Evolutionary conservation across 176 grass and related monocot species (phyloP).

Genomic region (Bonia amplexicaulis): DNA sequence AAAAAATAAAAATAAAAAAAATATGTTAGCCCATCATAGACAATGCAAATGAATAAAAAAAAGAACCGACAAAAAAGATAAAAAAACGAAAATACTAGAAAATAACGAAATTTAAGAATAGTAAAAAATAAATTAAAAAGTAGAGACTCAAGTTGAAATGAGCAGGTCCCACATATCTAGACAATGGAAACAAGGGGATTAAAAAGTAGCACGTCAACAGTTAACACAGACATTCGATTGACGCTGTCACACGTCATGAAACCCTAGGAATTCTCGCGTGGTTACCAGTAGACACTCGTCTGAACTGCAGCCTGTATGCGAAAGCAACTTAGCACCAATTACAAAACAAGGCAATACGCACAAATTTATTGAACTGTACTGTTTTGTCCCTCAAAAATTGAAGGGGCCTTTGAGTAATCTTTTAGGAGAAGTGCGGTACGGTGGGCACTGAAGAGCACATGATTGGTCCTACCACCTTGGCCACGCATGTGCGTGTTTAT

Average conservation of each 20-base stretch:
- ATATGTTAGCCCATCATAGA: too few relatives aligned
- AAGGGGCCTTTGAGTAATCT: not conserved
- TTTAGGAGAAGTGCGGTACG: not conserved
- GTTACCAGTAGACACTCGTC: not conserved
- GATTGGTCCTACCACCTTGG: not conserved
- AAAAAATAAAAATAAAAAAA: too few relatives aligned
- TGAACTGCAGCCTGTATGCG: not conserved
- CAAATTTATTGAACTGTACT: not conserved
- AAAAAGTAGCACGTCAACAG: too few relatives aligned
- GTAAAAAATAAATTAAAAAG: too few relatives aligned
- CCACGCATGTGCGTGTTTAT: not conserved
- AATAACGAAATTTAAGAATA: too few relatives aligned
- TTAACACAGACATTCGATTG: not conserved
- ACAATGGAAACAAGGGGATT: too few relatives aligned
- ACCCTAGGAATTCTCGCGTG: not conserved
- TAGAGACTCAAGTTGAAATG: too few relatives aligned
- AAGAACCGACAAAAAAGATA: too few relatives aligned
- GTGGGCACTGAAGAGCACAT: not conserved
- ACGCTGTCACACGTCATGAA: not conserved
- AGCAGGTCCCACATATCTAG: fast-evolving
- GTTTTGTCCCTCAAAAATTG: not conserved
- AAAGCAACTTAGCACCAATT: not conserved
- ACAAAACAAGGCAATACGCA: not conserved
- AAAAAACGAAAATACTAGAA: too few relatives aligned
- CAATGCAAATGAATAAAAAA: too few relatives aligned